A percentile compares a stretch with the other conserved stretches of the same genome.
These are phyloP conservation scores for Cytospora schulzeri DNA, from an alignment of 2,329 filamentous ascomycete species.

Conservation along the genomic window DNA sequence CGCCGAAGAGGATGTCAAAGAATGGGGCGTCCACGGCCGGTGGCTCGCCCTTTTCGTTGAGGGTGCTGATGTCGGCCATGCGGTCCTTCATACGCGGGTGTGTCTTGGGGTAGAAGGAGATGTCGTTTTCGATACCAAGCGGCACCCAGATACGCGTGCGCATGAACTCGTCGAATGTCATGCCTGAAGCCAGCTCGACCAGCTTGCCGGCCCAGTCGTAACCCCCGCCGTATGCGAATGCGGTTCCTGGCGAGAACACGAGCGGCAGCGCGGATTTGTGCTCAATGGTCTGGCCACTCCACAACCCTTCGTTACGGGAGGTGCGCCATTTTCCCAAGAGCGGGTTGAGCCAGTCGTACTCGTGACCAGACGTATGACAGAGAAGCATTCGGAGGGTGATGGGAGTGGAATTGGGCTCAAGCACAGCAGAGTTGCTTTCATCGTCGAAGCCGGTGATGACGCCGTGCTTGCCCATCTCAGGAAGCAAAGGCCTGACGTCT, in stretches of 20 bases:
- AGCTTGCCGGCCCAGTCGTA: slow-evolving; percentile 37
- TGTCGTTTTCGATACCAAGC: slow-evolving; percentile 26
- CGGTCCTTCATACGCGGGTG: slow-evolving; percentile 30
- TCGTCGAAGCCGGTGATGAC: slow-evolving; percentile 46
- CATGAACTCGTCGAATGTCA: slow-evolving; percentile 33
- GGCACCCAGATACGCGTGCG: slow-evolving; percentile 28
- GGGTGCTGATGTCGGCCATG: slow-evolving; percentile 31
- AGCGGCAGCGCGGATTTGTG: slow-evolving; percentile 33
- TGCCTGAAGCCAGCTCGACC: slow-evolving; percentile 31
- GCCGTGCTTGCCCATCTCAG: slow-evolving; percentile 45
- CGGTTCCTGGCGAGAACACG: slow-evolving; percentile 35
- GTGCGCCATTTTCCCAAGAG: slow-evolving; percentile 31
- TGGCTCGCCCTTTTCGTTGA: slow-evolving; percentile 30
- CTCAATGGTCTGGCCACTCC: slow-evolving; percentile 25
- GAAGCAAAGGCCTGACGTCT: slow-evolving; percentile 42
- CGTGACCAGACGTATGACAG: slow-evolving; percentile 47
- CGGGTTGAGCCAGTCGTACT: slow-evolving; percentile 42
- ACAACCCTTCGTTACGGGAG: slow-evolving; percentile 31
- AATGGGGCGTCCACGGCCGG: slow-evolving; percentile 29
- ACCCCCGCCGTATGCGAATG: slow-evolving; percentile 36
- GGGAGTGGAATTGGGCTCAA: slow-evolving; percentile 33
- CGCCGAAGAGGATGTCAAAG: slow-evolving; percentile 30
- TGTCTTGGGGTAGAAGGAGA: slow-evolving; percentile 35
- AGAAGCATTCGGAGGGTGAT: slow-evolving; percentile 51
- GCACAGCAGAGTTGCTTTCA: slow-evolving; percentile 37